A percentile compares a stretch with the other conserved stretches of the same genome.
These are phyloP conservation scores for Penicillium sp. DNA, from an alignment of 2,329 filamentous ascomycete species.

Conservation along the genomic window DNA sequence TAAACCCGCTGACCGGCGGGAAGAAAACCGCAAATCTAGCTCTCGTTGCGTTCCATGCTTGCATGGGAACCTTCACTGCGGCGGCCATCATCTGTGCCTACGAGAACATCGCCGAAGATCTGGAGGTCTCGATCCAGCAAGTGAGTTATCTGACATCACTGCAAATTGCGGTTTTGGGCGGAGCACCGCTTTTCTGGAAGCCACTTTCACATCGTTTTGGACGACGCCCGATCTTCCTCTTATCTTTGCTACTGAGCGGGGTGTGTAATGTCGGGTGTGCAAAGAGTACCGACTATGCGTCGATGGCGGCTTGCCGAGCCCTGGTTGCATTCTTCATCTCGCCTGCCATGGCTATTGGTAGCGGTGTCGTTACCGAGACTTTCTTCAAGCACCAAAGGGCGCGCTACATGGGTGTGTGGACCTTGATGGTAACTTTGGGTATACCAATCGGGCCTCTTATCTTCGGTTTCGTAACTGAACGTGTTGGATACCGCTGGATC, in stretches of 20 bases:
- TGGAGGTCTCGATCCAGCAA: conserved; percentile 50
- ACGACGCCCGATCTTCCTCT: conserved; percentile 56
- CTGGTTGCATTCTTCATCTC: conserved; percentile 56
- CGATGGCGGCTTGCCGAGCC: conserved; percentile 54
- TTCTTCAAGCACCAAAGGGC: conserved; percentile 58
- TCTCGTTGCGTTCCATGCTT: conserved; percentile 59
- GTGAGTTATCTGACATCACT: conserved; percentile 58
- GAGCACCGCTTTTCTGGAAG: conserved; percentile 58
- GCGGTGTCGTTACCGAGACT: conserved; percentile 57
- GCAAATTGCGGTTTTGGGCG: conserved; percentile 57
- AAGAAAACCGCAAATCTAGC: conserved; percentile 55
- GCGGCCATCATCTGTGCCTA: conserved; percentile 58
- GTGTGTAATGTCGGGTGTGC: conserved; percentile 58
- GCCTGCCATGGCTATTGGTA: conserved; percentile 55
- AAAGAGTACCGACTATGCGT: conserved; percentile 49
- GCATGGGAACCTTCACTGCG: conserved; percentile 59
- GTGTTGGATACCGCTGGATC: conserved; percentile 59
- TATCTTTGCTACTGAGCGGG: conserved; percentile 51
- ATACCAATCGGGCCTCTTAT: conserved; percentile 44
- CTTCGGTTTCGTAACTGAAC: conserved; percentile 50
- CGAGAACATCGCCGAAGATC: conserved; percentile 53
- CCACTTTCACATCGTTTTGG: conserved; percentile 57
- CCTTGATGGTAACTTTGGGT: conserved; percentile 51
- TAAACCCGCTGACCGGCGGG: conserved; percentile 1
- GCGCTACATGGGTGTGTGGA: conserved; percentile 60